Base-by-base conservation (phyloP, 2,329 filamentous ascomycete genomes). In the Tolypocladium album region DNA sequence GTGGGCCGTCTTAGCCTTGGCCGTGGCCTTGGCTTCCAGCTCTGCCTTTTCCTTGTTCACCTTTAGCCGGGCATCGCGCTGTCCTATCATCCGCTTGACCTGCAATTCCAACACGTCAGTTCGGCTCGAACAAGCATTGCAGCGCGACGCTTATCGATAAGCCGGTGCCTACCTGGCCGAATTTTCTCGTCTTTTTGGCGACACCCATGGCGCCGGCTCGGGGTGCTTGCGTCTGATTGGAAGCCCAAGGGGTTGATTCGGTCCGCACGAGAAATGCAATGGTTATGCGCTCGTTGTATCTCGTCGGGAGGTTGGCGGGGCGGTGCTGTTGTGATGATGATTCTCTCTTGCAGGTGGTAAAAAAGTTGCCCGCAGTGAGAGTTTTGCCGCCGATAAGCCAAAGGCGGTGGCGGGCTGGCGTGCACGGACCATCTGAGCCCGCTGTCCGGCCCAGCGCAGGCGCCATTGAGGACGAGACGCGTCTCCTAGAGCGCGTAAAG, bases 181-280 rank as follows among this genome's bases (percentile, higher is more conserved):
- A 97, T 79, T 97, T 97, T 78, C 92, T 87, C 58, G 90, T 96
- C 74, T 87, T 90, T 79, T 96, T 96, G 64, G 87, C 85, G 67
- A 92, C 85, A 76, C 92, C 92, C 93, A 97, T 97, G 63, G 60
- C 66, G 55, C 52, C 61, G 39, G 47, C 20, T 34, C 22, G 9
- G 39, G 40, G 39, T 15, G 7, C 4, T 59, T n/a, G 31, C 1
- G 42, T 17, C 9, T 11, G 55, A 6, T 45, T 57, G 15, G 15
- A 6, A 27, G 12, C 2, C n/a, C 2, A 5, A 6, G 6, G 8
- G 22, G 9, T 13, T 36, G 17, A 3, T 22, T 9, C 5, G 11
- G 50, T 22, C 50, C 20, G 3, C 11, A 12, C 50, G 31, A 34
- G 11, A 11, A 55, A 22, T 38, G 4, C 20, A 55, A 27, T 1